Conservation (phyloP, 345 rosid genomes). For the Syzygium grande region DNA sequence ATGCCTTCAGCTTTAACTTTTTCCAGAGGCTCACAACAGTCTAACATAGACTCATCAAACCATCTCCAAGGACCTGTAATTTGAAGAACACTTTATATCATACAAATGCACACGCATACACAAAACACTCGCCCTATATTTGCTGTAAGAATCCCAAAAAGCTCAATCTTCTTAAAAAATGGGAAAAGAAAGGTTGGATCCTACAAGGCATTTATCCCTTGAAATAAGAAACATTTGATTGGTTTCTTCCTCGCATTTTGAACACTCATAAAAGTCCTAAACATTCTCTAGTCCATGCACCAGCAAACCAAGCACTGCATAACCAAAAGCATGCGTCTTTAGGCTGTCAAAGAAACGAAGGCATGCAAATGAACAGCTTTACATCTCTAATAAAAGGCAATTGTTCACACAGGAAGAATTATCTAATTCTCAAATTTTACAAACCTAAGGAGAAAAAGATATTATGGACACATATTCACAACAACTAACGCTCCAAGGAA, state of each 20-base stretch:
- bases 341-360: background rate
- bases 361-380: background rate
- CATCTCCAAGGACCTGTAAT: constrained; percentile 95
- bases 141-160: background rate
- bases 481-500: background rate
- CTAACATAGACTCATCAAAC: constrained; percentile 96
- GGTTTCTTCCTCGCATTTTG: background rate
- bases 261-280: background rate
- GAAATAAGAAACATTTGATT: background rate
- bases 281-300: background rate
- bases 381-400: background rate
- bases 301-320: background rate
- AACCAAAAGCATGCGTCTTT: background rate
- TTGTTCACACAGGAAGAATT: background rate
- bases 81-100: background rate
- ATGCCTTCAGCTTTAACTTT: constrained; percentile 75
- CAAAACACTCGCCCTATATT: background rate
- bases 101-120: background rate
- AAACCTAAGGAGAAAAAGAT: background rate
- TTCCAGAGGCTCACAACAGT: constrained; percentile 86
- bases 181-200: background rate
- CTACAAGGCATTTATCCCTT: background rate
- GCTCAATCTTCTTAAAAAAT: background rate
- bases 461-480: background rate
- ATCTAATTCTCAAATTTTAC: background rate